Evolutionary conservation across 352 stramenopile genomes (phyloP), one percentile per base, ranked within the genome.

Genomic region (Plasmopara muralis): DNA sequence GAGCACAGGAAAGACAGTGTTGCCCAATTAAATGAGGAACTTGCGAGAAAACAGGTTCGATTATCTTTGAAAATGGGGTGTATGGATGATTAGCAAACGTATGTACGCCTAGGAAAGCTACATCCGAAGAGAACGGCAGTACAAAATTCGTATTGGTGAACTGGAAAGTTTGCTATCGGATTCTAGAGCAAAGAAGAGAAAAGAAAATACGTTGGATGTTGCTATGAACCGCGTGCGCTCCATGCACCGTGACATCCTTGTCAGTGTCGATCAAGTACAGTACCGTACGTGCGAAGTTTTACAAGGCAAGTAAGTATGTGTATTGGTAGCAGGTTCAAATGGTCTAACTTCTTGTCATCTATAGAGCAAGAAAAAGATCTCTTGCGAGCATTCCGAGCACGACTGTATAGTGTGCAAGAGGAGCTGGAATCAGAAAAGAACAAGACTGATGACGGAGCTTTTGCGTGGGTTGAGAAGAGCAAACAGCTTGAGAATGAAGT

Each of bases 341-440:
- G 31, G 20, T 25, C 42, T 50, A 40, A 49, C 13, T 47, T 29
- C 30, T 41, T 9, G 14, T 47, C 12, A 28, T 41, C 15, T 42
- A 43, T 44, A 71, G 87, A 97, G 53, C 85, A 96, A 60, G 89
- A 96, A 52, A 91, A 89, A 38, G 89, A 97, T 68, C 54, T 97
- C 25, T 64, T 97, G 25, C 69, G 83, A 29, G 85, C 88, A 30
- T 97, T 97, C 56, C 75, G 85, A 42, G 87, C 85, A n/a, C 62
- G 87, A 30, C 70, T 97, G 29, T 97, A 96, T 58, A 94, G 93
- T 53, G 87, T 96, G 5, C 86, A 97, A 50, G 87, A 90, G 44
- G 89, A 97, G 55, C 74, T 97, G 31, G 89, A 96, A 66, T 90
- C 83, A 41, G 85, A 96, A 60, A 95, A 96, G 53, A 85, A 80